Base-by-base conservation (phyloP, 2,329 filamentous ascomycete species). In the Colletotrichum incanum region DNA sequence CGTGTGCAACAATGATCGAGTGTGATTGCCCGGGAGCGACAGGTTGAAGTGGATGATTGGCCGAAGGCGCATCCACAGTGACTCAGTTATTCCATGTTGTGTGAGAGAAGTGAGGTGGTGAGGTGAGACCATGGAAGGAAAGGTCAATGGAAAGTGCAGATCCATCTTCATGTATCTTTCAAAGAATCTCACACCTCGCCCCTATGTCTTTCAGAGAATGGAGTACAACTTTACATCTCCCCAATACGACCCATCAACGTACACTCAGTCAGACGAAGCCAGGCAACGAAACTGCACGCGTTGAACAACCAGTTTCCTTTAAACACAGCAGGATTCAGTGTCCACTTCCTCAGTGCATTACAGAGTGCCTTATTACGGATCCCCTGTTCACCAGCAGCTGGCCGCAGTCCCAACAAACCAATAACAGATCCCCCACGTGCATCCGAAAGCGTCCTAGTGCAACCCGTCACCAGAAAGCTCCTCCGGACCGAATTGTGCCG, bases 401-500 rank as follows among this genome's bases (percentile, higher is more conserved):
- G 37, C 23, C 16, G 31, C 39, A 69, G 68, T 59, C 70, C 70
- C 70, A 71, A 71, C 67, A 73, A 73, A 71, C 73, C 73, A 74
- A 74, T 74, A 63, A 66, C 65, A 67, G 56, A 49, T 59, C 72
- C 64, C 65, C 73, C 72, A 74, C 73, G 72, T 74, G 73, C 65
- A 50, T 54, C 66, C 65, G n/a, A 54, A 74, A 58, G 23, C 43
- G 72, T 63, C 50, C 12, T 74, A 74, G 73, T 65, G 68, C 41
- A 26, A 28, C 59, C 62, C 65, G 52, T 68, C 52, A 56, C 62
- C 20, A 65, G 60, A 26, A 64, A 72, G 64, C 72, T 67, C 54
- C 59, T 65, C 72, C 72, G 67, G 67, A 67, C 73, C 73, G 73
- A 74, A 47, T 71, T 74, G 43, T 54, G 73, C 73, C 73, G 73